These are phyloP conservation scores for Silybum marianum DNA, from an alignment of 129 eudicot genomes.

Conservation along the genomic window DNA sequence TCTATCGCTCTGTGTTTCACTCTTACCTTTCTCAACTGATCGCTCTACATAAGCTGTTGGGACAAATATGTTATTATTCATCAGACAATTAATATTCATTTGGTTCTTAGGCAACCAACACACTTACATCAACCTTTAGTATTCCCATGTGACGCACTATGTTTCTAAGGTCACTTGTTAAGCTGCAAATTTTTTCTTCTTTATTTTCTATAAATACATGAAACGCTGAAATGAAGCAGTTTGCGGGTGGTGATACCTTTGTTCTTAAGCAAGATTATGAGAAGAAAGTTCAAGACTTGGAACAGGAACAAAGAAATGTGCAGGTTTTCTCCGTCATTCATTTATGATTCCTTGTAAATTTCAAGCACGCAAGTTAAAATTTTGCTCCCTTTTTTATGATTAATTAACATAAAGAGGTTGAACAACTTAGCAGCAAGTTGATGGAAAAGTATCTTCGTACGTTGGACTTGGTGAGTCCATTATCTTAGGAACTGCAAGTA, in stretches of 20 bases:
- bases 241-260: slow-evolving; percentile 65
- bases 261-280: slow-evolving; percentile 88
- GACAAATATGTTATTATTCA: no score
- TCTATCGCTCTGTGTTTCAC: no score
- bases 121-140: slow-evolving; percentile 6
- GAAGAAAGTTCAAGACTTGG: slow-evolving; percentile 90
- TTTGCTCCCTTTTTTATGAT: slow-evolving; percentile 6
- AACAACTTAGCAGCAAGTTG: slow-evolving; percentile 60
- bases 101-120: no score
- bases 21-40: no score
- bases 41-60: no score
- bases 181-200: not conserved
- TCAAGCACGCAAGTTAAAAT: not conserved
- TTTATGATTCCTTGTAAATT: slow-evolving; percentile 7
- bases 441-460: slow-evolving; percentile 93
- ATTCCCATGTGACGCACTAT: not conserved
- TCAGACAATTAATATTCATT: no score
- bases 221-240: slow-evolving; percentile 95
- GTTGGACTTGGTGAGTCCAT: slow-evolving; percentile 57
- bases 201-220: not conserved
- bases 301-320: slow-evolving; percentile 71
- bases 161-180: not conserved
- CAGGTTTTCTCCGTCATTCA: slow-evolving; percentile 53
- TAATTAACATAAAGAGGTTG: slow-evolving; percentile 76
- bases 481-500: no score